Percentiles rank a stretch among this genome's conserved stretches.
Conservation (phyloP, 2,329 filamentous ascomycete genomes). For the Nannizziopsis barbatae region DNA sequence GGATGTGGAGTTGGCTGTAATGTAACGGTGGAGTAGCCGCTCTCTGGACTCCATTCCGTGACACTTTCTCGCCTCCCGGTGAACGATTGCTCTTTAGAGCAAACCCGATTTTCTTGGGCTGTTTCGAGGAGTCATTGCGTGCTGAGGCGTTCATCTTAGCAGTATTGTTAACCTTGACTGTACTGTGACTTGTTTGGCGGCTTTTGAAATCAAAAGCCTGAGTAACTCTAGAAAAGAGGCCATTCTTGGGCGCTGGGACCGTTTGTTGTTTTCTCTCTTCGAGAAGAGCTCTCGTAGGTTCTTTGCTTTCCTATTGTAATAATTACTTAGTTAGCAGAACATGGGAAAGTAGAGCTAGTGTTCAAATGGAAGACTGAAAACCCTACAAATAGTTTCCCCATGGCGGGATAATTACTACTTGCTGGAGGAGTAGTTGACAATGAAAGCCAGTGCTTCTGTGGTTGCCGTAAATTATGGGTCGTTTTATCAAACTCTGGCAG, state of each 20-base stretch:
- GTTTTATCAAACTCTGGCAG: constrained; percentile 1
- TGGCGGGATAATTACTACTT: neutral
- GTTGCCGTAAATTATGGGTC: neutral
- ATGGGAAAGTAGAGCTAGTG: too few species aligned
- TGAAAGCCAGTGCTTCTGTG: constrained; percentile 3
- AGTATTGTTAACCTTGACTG: neutral
- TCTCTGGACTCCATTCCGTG: neutral
- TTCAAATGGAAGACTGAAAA: too few species aligned
- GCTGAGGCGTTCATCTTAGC: neutral
- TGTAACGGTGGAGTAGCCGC: constrained; percentile 1
- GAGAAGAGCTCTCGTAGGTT: neutral
- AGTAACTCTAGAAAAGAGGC: constrained; percentile 12
- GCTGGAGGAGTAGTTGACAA: constrained; percentile 3
- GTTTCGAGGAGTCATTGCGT: neutral
- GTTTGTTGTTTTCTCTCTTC: neutral
- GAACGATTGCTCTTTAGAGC: neutral
- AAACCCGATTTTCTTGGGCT: neutral
- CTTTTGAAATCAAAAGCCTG: constrained; percentile 13
- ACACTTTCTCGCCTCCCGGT: neutral
- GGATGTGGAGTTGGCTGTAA: constrained; percentile 3
- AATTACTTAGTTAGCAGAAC: neutral
- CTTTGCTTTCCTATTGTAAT: neutral
- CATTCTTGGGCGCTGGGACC: constrained; percentile 1
- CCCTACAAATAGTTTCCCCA: constrained; percentile 4
- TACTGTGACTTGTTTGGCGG: constrained; percentile 6